Evolutionary conservation across 2,329 filamentous ascomycete species (phyloP).

Genomic region (Thielaviopsis punctulata): DNA sequence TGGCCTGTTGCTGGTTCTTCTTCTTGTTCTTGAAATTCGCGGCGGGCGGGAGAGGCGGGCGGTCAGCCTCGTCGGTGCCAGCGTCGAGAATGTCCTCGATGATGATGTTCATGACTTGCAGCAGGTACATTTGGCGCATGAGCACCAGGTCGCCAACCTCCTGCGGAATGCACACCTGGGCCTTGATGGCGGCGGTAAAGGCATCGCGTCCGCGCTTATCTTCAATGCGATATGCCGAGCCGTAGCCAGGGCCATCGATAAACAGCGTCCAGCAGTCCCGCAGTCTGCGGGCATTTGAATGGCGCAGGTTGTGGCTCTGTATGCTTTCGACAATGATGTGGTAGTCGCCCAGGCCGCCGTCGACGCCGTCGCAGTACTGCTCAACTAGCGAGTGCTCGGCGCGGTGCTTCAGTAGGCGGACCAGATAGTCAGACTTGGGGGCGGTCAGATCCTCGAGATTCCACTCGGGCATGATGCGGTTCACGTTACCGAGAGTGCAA

Average conservation of each 20-base stretch:
- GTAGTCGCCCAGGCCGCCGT: conserved; percentile 21
- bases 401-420: conserved; percentile 23
- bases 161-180: conserved; percentile 17
- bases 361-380: conserved; percentile 20
- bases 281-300: conserved; percentile 13
- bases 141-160: conserved; percentile 22
- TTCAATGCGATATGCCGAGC: conserved; percentile 18
- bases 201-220: background rate
- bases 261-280: conserved; percentile 23
- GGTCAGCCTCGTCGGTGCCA: conserved; percentile 19
- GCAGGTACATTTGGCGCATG: conserved; percentile 20
- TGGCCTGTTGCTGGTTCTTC: conserved; percentile 6
- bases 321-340: conserved; percentile 21
- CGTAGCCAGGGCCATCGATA: conserved; percentile 20
- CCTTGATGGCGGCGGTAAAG: conserved; percentile 15
- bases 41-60: conserved; percentile 12
- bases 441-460: conserved; percentile 25
- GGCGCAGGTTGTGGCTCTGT: conserved; percentile 19
- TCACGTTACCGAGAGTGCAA: conserved; percentile 20
- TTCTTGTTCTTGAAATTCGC: background rate
- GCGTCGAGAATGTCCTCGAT: conserved; percentile 26
- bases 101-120: conserved; percentile 24
- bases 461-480: conserved; percentile 25
- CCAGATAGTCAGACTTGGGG: conserved; percentile 20
- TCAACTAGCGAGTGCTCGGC: conserved; percentile 19